Evolutionary conservation across 2,329 filamentous ascomycete genomes (phyloP).

Genomic region (Sclerotinia trifoliorum): DNA sequence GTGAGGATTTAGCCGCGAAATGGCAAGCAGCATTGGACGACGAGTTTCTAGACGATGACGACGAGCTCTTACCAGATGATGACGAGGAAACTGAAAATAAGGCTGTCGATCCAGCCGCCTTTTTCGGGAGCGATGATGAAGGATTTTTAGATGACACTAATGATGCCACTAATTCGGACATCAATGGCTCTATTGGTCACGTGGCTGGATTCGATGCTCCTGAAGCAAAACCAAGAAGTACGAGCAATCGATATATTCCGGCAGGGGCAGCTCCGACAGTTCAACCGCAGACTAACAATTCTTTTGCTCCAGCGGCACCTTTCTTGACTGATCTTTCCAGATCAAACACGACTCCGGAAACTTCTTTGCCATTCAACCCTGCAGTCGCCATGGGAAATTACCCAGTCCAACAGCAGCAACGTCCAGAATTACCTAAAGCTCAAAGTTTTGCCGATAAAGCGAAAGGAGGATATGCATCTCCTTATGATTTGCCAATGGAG

Average conservation of each 20-base stretch:
- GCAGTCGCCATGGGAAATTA: conserved; percentile 29
- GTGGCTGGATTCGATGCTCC: conserved; percentile 30
- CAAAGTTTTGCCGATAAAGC: conserved; percentile 89
- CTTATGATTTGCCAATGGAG: conserved; percentile 92
- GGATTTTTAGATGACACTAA: conserved; percentile 69
- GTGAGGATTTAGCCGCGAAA: conserved; percentile 67
- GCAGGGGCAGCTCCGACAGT: conserved; percentile 23
- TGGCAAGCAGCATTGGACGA: conserved; percentile 84
- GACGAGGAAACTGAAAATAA: conserved; percentile 43
- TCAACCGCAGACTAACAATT: conserved; percentile 27
- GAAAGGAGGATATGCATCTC: conserved; percentile 89
- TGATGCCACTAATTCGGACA: conserved; percentile 31
- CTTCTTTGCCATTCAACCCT: conserved; percentile 30
- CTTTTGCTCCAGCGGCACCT: conserved; percentile 36
- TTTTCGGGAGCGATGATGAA: conserved; percentile 81
- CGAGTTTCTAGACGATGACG: conserved; percentile 56
- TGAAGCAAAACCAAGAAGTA: conserved; percentile 26
- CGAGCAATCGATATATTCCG: conserved; percentile 37
- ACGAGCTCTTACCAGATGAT: conserved; percentile 61
- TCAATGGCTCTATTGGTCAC: conserved; percentile 38
- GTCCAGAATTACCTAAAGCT: conserved; percentile 54
- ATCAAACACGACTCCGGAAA: conserved; percentile 23
- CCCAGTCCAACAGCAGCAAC: conserved; percentile 36
- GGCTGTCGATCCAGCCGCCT: conserved; percentile 59
- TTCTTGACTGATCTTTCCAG: conserved; percentile 38